A percentile compares a stretch with the other conserved stretches of the same genome.
These are phyloP conservation scores for Diaporthe sp. DNA, from an alignment of 2,329 filamentous ascomycete species.

Conservation along the genomic window DNA sequence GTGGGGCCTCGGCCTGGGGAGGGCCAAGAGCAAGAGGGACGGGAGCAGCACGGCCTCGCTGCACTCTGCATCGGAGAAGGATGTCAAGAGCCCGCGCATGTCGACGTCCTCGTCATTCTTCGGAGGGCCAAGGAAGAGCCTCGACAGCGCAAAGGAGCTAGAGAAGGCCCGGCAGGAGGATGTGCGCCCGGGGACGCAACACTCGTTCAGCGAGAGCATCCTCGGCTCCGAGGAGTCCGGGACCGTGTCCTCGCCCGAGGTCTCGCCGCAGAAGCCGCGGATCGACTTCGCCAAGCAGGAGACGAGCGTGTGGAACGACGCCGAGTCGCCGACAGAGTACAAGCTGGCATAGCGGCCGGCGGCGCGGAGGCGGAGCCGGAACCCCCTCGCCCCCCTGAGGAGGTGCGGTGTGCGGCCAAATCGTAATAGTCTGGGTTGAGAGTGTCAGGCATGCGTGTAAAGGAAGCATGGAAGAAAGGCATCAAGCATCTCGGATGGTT, in stretches of 20 bases:
- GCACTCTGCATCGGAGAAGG: conserved; percentile 42
- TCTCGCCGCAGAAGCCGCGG: conserved; percentile 35
- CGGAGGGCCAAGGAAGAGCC: conserved; percentile 35
- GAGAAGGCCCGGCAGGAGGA: conserved; percentile 40
- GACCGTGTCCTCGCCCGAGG: conserved; percentile 37
- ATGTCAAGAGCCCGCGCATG: conserved; percentile 43
- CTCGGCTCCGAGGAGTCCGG: conserved; percentile 38
- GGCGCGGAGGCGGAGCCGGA: background rate
- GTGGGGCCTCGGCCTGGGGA: conserved; percentile 54
- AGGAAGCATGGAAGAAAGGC: conserved; percentile 26
- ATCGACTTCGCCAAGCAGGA: conserved; percentile 41
- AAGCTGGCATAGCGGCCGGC: conserved; percentile 34
- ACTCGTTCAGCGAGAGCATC: conserved; percentile 44
- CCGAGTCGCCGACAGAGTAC: conserved; percentile 27
- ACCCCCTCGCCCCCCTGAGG: conserved; percentile 3
- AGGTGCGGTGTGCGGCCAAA: background rate
- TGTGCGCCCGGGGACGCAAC: conserved; percentile 38
- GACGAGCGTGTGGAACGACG: conserved; percentile 41
- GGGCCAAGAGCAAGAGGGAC: conserved; percentile 44
- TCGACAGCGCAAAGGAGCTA: conserved; percentile 12
- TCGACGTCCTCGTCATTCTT: conserved; percentile 44
- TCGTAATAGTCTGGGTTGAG: conserved; percentile 1
- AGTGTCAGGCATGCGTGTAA: background rate
- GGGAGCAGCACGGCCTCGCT: conserved; percentile 40
- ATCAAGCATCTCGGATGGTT: conserved; percentile 25